A percentile compares a stretch with the other conserved stretches of the same genome.
Evolutionary conservation across 1,284 basidiomycete genomes (phyloP).

Genomic region (Ceratobasidium sp.): DNA sequence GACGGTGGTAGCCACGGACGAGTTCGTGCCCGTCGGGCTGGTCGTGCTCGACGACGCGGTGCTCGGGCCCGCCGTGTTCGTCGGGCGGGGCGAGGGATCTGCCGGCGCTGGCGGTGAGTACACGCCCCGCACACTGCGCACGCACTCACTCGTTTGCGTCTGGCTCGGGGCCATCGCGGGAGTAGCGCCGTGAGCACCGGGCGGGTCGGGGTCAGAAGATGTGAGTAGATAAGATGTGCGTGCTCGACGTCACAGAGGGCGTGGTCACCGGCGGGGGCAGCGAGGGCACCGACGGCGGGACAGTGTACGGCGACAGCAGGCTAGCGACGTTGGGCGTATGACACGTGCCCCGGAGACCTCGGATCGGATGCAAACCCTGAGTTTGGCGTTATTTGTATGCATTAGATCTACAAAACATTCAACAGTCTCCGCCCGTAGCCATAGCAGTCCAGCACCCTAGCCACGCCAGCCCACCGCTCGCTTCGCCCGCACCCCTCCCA

Average conservation of each 20-base stretch:
- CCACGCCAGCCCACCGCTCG: slow-evolving; percentile 2
- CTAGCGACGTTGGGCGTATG: slow-evolving; percentile 27
- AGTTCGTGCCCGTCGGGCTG: slow-evolving; percentile 34
- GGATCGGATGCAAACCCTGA: slow-evolving; percentile 29
- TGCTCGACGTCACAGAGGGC: slow-evolving; percentile 1
- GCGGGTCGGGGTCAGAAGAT: neutral
- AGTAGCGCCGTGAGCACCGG: neutral
- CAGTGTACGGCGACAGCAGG: slow-evolving; percentile 35
- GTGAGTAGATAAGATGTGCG: neutral
- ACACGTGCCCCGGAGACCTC: slow-evolving; percentile 32
- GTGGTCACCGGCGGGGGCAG: neutral
- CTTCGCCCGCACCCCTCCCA: slow-evolving; percentile 24
- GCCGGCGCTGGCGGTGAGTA: neutral
- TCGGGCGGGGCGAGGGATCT: slow-evolving; percentile 38
- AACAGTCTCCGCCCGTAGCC: neutral
- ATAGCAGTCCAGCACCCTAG: neutral
- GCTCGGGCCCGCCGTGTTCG: slow-evolving; percentile 34
- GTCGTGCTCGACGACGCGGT: slow-evolving; percentile 42
- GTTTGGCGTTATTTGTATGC: neutral
- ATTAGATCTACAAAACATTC: neutral
- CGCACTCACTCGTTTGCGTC: slow-evolving; percentile 23
- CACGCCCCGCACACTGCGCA: neutral
- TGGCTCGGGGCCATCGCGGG: slow-evolving; percentile 37
- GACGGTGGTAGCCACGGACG: slow-evolving; percentile 33
- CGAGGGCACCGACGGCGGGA: neutral